Evolutionary conservation across 495 filamentous ascomycete genomes (phyloP), one percentile per base, ranked within the genome.

Genomic region (Annulohypoxylon stygium): DNA sequence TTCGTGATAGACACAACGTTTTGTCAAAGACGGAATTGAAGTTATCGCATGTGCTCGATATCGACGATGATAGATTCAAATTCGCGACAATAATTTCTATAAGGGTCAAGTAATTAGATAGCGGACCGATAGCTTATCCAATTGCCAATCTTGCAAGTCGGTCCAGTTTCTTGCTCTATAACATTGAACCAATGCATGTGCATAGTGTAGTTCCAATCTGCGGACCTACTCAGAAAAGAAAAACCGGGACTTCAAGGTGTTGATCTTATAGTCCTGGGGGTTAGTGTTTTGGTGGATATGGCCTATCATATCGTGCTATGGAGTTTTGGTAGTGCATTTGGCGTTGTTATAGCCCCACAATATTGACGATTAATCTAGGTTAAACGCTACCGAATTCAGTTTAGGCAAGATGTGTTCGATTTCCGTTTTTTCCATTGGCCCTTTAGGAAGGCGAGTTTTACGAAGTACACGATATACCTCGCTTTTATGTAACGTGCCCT

Each of bases 371-470:
- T 54, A 62, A 72, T 72, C 25, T 63, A 72, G 33, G 33, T 36
- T 63, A 67, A 67, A 72, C 41, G 43, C 41, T 72, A 59, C 70
- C 34, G 8, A 4, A 58, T 67, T 67, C 43, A 59, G 70, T 53
- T 72, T 72, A 72, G 69, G 10, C 14, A 43, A 37, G 47, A 36
- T 72, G 2, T 43, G 30, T 70, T 60, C 23, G 26, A 53, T 10
- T 63, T 30, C 26, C 33, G 20, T 11, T 14, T n/a, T 47, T 66
- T 57, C 54, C 16, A 39, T 48, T 48, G 34, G 5, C 43, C 41
- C 30, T 47, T 57, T 70, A 47, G 43, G 43, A 47, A 47, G 43
- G 43, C 43, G 6, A 47, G 43, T 47, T 47, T n/a, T 50, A 50
- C 9, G 18, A 50, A 25, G 23, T 25, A 25, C 23, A 51, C 25